Base-by-base conservation (phyloP, 2,329 filamentous ascomycete species). In the Claviceps humidiphila region DNA sequence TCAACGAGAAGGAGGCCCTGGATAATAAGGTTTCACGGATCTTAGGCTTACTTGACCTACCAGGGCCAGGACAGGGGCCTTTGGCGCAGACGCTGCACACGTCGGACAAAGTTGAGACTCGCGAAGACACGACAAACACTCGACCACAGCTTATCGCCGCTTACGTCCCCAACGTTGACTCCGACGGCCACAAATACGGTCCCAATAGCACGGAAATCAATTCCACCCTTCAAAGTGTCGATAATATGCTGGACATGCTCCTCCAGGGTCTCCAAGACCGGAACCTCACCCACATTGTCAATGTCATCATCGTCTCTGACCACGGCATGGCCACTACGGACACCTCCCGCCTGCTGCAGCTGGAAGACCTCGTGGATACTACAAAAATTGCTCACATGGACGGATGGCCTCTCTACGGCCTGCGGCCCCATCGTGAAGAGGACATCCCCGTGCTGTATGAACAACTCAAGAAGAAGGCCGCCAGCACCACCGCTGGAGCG, bases 241-340 rank as follows among this genome's bases (percentile, higher is more conserved):
- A 98, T 65, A 70, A 68, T 2, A 94, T 97, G 88, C 73, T 98
- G 26, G 85, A 82, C 30, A 67, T 77, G 22, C 71, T 98, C 1
- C 85, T 97, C 61, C 66, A 73, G 1, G 90, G 90, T 0, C 74
- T 98, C 0, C 80, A 90, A 55, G 70, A 77, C 47, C 82, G 93
- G 48, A 96, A 97, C 64, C 71, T 98, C 49, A 95, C 89, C 0
- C 65, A 84, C 20, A 86, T 98, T 55, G 88, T 97, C 63, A 98
- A 98, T 58, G 78, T 98, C 7, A 82, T 98, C 38, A 77, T 98
- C n/a, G 91, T 98, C 2, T 96, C 89, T 0, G 93, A 98, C 64
- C 93, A 98, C 64, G 93, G 93, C 49, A 98, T 98, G 93, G 93
- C 93, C 1, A 95, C 89, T 0, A 97, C 93, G 0, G 87, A 90